Base-by-base conservation (phyloP, 805 yeast species). In the Blastobotrys parvus region DNA sequence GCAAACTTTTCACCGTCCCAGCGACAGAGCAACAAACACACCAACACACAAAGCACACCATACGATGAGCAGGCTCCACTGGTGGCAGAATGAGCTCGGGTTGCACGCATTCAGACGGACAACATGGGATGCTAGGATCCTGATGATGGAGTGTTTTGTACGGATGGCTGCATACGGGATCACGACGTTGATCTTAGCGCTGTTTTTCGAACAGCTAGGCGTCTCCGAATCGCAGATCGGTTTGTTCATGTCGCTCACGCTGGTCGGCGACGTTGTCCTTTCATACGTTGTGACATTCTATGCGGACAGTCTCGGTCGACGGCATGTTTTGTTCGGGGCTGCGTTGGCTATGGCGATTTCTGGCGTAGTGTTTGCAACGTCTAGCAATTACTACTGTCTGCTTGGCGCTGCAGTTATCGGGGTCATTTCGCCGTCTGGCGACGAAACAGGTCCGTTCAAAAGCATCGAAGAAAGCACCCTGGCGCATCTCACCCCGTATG, bases 401-500 rank as follows among this genome's bases (percentile, higher is more conserved):
- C 58, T 68, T 32, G 38, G 59, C 0, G 63, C 69, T 1, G 67
- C 75, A 1, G 56, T 71, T 13, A 35, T 71, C 8, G 81, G 82
- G 2, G 70, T 74, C n/a, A 62, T 75, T 19, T 73, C 79, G 1
- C 78, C 79, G 2, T 62, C 71, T n/a, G 81, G 81, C 3, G 71
- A 71, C 4, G 82, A 76, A 46, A 76, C 73, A 19, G 80, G 80
- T 0, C 77, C 80, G 1, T 76, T 75, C 56, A 61, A 78, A 45
- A 69, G 78, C 6, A 60, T 75, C n/a, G 82, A 76, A 50, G 79
- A 75, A 47, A 63, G 74, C 23, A 56, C 73, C 1, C 61, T 75
- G 30, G 77, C 80, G 0, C 70, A 74, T 15, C 54, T 75, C 45
- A 63, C 67, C 3, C 57, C 65, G 4, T 52, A 62, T 13, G 64